Evolutionary conservation across 2,329 filamentous ascomycete species (phyloP).

Genomic region (Tolypocladium tundrense): DNA sequence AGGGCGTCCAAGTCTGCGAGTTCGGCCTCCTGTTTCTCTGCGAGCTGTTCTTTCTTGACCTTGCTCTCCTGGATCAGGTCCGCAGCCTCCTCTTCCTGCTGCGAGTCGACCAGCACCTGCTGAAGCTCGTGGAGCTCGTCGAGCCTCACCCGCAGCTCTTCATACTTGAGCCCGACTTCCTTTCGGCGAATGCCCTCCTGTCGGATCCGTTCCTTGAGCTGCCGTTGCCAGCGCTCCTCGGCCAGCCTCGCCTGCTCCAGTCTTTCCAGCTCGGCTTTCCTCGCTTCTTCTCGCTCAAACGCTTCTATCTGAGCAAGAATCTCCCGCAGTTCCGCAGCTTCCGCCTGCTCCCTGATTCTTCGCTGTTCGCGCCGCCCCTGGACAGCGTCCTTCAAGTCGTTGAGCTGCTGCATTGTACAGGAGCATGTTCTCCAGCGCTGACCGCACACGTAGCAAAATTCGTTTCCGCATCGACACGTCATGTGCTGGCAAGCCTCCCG

Average conservation of each 20-base stretch:
- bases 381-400: constrained; percentile 26
- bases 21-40: constrained; percentile 21
- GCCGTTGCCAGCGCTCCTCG: constrained; percentile 24
- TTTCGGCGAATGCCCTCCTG: constrained; percentile 29
- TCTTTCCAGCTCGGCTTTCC: constrained; percentile 26
- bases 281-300: constrained; percentile 35
- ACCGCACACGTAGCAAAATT: constrained; percentile 80
- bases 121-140: constrained; percentile 32
- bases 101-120: constrained; percentile 21
- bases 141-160: constrained; percentile 24
- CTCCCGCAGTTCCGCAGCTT: constrained; percentile 23
- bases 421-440: constrained; percentile 61
- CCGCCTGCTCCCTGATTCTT: constrained; percentile 20
- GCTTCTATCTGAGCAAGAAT: constrained; percentile 36
- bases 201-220: constrained; percentile 26
- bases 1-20: constrained; percentile 15
- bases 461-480: constrained; percentile 68
- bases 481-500: constrained; percentile 83
- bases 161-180: constrained; percentile 28
- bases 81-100: constrained; percentile 26
- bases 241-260: constrained; percentile 26
- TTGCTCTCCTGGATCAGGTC: constrained; percentile 13
- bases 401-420: constrained; percentile 44
- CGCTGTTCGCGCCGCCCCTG: constrained; percentile 22
- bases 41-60: constrained; percentile 17